phyloP scores from a whole-genome alignment of 2,329 filamentous ascomycete species.

The Hypoxylon sp. region DNA sequence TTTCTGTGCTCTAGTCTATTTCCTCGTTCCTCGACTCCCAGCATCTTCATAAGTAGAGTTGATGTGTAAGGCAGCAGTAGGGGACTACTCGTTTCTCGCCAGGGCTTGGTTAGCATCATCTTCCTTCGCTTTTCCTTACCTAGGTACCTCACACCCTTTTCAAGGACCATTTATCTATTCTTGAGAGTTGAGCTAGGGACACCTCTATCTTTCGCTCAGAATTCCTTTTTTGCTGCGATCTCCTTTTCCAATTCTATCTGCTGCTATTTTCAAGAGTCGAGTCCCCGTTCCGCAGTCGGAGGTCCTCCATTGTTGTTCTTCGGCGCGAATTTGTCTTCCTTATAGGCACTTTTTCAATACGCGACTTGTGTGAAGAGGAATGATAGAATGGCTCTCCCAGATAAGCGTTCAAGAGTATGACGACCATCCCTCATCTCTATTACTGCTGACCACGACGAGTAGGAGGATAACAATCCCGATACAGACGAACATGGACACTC shows the following conservation, averaged over 20 bases:
- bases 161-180: slow-evolving; percentile 25
- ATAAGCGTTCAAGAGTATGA: slow-evolving; percentile 21
- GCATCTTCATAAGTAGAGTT: background rate
- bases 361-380: slow-evolving; percentile 1
- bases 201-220: slow-evolving; percentile 13
- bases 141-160: too few species aligned
- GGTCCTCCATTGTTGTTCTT: background rate
- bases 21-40: background rate
- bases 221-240: slow-evolving; percentile 5
- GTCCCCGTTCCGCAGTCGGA: background rate
- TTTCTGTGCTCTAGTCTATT: background rate
- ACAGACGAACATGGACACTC: background rate
- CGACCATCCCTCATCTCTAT: background rate
- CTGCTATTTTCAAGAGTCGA: background rate
- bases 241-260: background rate
- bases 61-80: background rate
- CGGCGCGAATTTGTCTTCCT: background rate
- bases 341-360: background rate
- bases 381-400: background rate
- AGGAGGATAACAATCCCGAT: slow-evolving; percentile 8
- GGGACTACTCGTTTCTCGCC: slow-evolving; percentile 11
- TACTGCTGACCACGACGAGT: slow-evolving; percentile 8
- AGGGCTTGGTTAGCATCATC: background rate
- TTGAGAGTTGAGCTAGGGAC: slow-evolving; percentile 12
- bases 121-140: background rate